These are phyloP conservation scores for Saccharomycopsis sp. DNA, from an alignment of 805 yeast genomes.

Conservation along the genomic window DNA sequence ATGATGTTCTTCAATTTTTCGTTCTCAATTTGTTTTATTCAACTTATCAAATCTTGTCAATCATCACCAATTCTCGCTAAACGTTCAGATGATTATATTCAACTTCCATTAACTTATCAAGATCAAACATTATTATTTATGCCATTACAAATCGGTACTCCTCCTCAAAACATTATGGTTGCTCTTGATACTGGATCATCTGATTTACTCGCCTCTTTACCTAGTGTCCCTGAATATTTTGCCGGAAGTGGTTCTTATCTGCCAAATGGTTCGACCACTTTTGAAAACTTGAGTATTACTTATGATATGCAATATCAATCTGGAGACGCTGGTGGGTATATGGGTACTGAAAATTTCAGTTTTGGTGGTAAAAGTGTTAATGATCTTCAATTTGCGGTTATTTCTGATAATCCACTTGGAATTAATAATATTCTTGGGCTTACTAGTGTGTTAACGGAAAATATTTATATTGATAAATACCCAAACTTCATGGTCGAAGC, in stretches of 20 bases:
- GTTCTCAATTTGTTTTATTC: too few relatives aligned
- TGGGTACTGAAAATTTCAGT: constrained; percentile 8
- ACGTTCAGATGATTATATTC: background rate
- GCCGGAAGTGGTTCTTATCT: constrained; percentile 4
- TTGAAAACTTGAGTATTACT: constrained; percentile 2
- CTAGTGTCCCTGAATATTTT: constrained; percentile 1
- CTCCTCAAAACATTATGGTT: constrained; percentile 19
- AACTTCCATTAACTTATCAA: background rate
- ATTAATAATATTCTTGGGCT: constrained; percentile 7
- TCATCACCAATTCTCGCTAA: too few relatives aligned
- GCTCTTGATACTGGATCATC: constrained; percentile 26
- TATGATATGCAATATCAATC: constrained; percentile 8
- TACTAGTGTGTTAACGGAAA: constrained; percentile 8
- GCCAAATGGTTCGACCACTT: constrained; percentile 4
- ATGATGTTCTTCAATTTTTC: too few relatives aligned
- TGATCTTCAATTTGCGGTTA: constrained; percentile 5
- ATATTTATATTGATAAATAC: constrained; percentile 7
- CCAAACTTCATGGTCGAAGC: constrained; percentile 4
- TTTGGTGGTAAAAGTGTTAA: constrained; percentile 1
- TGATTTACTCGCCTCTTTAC: constrained; percentile 24
- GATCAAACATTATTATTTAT: constrained; percentile 3
- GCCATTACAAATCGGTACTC: constrained; percentile 11
- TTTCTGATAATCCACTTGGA: background rate
- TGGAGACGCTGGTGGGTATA: constrained; percentile 7
- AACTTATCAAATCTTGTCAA: too few relatives aligned